Evolutionary conservation across 73 alveolate genomes (phyloP), one percentile per base, ranked within the genome.

Genomic region (Stentor roeselii): DNA sequence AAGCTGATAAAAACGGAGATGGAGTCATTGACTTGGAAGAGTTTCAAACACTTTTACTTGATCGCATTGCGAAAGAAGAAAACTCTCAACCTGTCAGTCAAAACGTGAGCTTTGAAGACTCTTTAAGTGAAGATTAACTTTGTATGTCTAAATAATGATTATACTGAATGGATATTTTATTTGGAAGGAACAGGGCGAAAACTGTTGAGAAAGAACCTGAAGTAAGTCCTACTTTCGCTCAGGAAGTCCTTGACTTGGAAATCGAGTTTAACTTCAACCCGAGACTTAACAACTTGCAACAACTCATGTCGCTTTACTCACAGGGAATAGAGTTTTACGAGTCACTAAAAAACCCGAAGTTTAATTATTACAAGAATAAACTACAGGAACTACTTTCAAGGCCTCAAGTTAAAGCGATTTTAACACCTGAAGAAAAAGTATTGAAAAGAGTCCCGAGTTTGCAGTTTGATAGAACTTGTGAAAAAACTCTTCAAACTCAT

Each of bases 1-100:
- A 58, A 58, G 74, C 74, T 21, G 74, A 58, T 58, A n/a, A 58
- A 58, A 58, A 58, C 27, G 74, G 74, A 58, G 74, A 58, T 58
- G 74, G 74, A 31, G 35, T 21, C 15, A 58, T 58, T 2, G 74
- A 58, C 27, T 2, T 58, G 3, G 74, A 31, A 0, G 74, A 58
- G 74, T 58, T 58, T 31, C 15, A n/a, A 58, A 31, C 15, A 21
- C 27, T 58, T 58, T 31, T 58, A 21, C 0, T 58, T 58, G 74
- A 58, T 58, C n/a, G n/a, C n/a, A n/a, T n/a, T n/a, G n/a, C n/a
- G n/a, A n/a, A n/a, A n/a, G n/a, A n/a, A n/a, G n/a, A n/a, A n/a
- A n/a, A n/a, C n/a, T n/a, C n/a, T n/a, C n/a, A n/a, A n/a, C n/a
- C n/a, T n/a, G n/a, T n/a, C n/a, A n/a, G n/a, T n/a, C n/a, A n/a